Percentiles rank a stretch among this genome's conserved stretches.
These are phyloP conservation scores for Ophiostoma sp. DNA, from an alignment of 2,329 filamentous ascomycete species.

Conservation along the genomic window DNA sequence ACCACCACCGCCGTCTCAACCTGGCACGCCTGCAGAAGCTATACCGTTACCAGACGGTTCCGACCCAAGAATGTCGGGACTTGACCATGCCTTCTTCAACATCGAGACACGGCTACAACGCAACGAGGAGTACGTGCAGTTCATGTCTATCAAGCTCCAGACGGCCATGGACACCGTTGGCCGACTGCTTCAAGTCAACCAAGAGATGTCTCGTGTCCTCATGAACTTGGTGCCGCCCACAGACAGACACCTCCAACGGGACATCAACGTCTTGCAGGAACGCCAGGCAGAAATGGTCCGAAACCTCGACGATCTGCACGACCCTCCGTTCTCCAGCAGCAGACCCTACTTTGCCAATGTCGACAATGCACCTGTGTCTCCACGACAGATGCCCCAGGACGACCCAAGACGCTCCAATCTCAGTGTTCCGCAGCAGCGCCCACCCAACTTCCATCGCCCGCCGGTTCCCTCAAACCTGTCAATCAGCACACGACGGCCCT, in stretches of 20 bases:
- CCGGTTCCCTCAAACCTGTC: slow-evolving; percentile 80
- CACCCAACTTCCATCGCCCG: slow-evolving; percentile 69
- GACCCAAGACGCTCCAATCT: slow-evolving; percentile 74
- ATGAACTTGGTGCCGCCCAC: slow-evolving; percentile 71
- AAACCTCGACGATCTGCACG: slow-evolving; percentile 64
- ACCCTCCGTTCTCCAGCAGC: slow-evolving; percentile 63
- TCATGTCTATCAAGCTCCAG: slow-evolving; percentile 78
- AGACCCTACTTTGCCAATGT: slow-evolving; percentile 66
- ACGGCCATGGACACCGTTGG: slow-evolving; percentile 77
- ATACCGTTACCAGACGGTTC: slow-evolving; percentile 72
- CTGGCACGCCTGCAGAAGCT: slow-evolving; percentile 80
- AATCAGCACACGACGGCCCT: slow-evolving; percentile 72
- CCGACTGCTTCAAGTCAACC: slow-evolving; percentile 72
- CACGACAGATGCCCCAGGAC: slow-evolving; percentile 82
- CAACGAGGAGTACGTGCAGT: slow-evolving; percentile 78
- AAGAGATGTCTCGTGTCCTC: slow-evolving; percentile 76
- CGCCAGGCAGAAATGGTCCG: slow-evolving; percentile 60
- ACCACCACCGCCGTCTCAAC: slow-evolving; percentile 69
- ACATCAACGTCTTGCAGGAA: slow-evolving; percentile 62
- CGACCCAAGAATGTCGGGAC: slow-evolving; percentile 69
- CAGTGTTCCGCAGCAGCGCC: slow-evolving; percentile 58
- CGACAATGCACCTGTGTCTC: slow-evolving; percentile 80
- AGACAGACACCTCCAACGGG: slow-evolving; percentile 76
- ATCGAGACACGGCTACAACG: slow-evolving; percentile 73
- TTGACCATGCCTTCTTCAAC: slow-evolving; percentile 84